phyloP scores from a whole-genome alignment of 2,329 filamentous ascomycete species.

The Fusarium sublunatum region DNA sequence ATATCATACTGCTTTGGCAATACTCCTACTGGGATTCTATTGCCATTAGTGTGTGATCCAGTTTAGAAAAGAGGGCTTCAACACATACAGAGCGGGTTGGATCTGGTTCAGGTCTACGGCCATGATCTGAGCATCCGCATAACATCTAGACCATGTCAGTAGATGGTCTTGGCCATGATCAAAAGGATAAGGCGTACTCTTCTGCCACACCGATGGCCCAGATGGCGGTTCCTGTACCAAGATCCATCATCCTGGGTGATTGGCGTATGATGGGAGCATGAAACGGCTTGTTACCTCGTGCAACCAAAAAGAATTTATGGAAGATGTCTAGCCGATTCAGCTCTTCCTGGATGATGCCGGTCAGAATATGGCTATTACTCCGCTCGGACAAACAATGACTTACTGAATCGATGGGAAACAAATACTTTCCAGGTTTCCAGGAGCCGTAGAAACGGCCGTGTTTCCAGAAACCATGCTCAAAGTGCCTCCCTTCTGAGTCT shows the following conservation, averaged over 20 bases:
- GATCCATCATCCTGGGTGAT: slow-evolving; percentile 63
- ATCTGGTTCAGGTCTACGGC: slow-evolving; percentile 56
- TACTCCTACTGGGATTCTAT: slow-evolving; percentile 74
- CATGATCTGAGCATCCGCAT: slow-evolving; percentile 48
- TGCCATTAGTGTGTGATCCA: slow-evolving; percentile 28
- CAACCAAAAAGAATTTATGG: slow-evolving; percentile 79
- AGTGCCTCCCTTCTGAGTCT: slow-evolving; percentile 33
- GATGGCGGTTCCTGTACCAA: slow-evolving; percentile 90
- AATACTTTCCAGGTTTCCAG: slow-evolving; percentile 75
- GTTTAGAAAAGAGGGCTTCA: neutral
- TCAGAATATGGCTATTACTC: slow-evolving; percentile 24
- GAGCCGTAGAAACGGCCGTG: slow-evolving; percentile 78
- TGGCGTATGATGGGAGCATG: slow-evolving; percentile 29
- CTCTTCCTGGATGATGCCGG: slow-evolving; percentile 65
- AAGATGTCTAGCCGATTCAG: slow-evolving; percentile 84
- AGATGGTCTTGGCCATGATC: neutral
- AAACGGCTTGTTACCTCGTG: slow-evolving; percentile 60
- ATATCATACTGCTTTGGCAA: slow-evolving; percentile 74
- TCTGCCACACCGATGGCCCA: slow-evolving; percentile 89
- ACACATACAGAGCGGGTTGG: slow-evolving; percentile 53
- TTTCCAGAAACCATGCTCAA: slow-evolving; percentile 58
- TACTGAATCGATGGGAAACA: slow-evolving; percentile 82
- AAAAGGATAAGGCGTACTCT: slow-evolving; percentile 61
- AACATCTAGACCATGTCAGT: slow-evolving; percentile 33
- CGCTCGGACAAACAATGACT: slow-evolving; percentile 36